Conservation (phyloP, 2,329 filamentous ascomycete species). For the Penicillium sp. region DNA sequence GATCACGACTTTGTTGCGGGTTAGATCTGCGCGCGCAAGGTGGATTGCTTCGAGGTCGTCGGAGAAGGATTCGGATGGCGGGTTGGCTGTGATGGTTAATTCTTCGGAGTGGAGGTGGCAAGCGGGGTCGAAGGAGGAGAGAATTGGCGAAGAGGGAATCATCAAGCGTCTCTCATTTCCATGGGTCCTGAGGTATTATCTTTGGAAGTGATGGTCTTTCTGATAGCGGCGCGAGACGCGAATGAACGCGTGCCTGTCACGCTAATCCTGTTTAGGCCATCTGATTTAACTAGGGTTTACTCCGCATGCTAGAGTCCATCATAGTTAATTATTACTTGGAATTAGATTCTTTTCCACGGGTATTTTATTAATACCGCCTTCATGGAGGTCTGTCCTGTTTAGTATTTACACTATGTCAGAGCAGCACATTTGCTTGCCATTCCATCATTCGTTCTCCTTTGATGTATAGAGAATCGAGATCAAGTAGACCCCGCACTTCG, state of each 20-base stretch:
- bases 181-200: conserved; percentile 10
- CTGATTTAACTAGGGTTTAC: not conserved
- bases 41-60: conserved; percentile 48
- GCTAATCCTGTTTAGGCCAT: conserved; percentile 30
- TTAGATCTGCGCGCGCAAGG: conserved; percentile 36
- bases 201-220: conserved; percentile 17
- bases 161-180: conserved; percentile 33
- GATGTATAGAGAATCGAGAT: too few relatives aligned
- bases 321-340: too few relatives aligned
- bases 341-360: too few relatives aligned
- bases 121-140: conserved; percentile 57
- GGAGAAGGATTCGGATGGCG: conserved; percentile 39
- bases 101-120: conserved; percentile 54
- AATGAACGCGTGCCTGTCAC: conserved; percentile 25
- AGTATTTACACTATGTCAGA: too few relatives aligned
- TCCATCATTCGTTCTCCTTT: too few relatives aligned
- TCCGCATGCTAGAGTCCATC: too few relatives aligned
- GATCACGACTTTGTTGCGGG: conserved; percentile 45
- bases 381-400: too few relatives aligned
- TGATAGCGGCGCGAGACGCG: conserved; percentile 28
- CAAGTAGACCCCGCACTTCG: too few relatives aligned
- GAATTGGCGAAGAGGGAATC: conserved; percentile 42
- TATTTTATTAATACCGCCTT: too few relatives aligned
- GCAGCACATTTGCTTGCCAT: too few relatives aligned
- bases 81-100: conserved; percentile 21